Evolutionary conservation across 2,329 filamentous ascomycete genomes (phyloP).

Genomic region (Fusarium sambucinum): DNA sequence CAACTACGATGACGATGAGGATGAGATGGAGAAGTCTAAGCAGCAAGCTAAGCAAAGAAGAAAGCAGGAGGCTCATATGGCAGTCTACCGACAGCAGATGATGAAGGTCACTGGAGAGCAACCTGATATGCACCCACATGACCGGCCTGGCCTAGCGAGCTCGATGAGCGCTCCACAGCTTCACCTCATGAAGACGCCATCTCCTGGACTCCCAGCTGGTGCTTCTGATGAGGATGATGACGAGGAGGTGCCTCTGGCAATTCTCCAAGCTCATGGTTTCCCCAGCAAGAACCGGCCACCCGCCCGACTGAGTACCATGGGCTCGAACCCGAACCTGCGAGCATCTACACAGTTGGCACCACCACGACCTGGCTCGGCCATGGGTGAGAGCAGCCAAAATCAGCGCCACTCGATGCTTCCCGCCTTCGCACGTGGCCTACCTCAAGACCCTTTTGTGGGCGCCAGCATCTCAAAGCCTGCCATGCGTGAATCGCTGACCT

Average conservation of each 20-base stretch:
- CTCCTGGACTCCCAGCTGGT: slow-evolving; percentile 58
- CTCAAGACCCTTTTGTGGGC: slow-evolving; percentile 86
- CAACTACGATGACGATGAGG: slow-evolving; percentile 79
- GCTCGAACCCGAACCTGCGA: slow-evolving; percentile 79
- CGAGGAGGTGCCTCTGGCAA: slow-evolving; percentile 87
- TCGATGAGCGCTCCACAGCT: slow-evolving; percentile 75
- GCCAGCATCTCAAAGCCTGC: slow-evolving; percentile 79
- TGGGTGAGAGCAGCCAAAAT: slow-evolving; percentile 60
- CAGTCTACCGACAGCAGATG: slow-evolving; percentile 93
- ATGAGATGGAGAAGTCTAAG: slow-evolving; percentile 80
- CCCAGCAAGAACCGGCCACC: slow-evolving; percentile 82
- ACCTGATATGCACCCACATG: slow-evolving; percentile 51
- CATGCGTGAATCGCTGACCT: slow-evolving; percentile 79
- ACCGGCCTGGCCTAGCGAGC: slow-evolving; percentile 67
- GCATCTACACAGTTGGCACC: slow-evolving; percentile 60
- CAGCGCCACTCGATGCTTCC: slow-evolving; percentile 68
- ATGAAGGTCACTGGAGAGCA: slow-evolving; percentile 91
- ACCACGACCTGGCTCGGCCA: slow-evolving; percentile 66
- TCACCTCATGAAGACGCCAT: slow-evolving; percentile 53
- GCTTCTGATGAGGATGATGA: slow-evolving; percentile 85
- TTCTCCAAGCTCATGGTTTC: slow-evolving; percentile 90
- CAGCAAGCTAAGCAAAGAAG: slow-evolving; percentile 80
- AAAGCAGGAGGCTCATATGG: slow-evolving; percentile 91
- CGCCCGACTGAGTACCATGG: slow-evolving; percentile 71
- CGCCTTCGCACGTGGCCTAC: slow-evolving; percentile 84